Evolutionary conservation across 257 asterid genomes (phyloP), one percentile per base, ranked within the genome.

Genomic region (Gardenia jasminoides): DNA sequence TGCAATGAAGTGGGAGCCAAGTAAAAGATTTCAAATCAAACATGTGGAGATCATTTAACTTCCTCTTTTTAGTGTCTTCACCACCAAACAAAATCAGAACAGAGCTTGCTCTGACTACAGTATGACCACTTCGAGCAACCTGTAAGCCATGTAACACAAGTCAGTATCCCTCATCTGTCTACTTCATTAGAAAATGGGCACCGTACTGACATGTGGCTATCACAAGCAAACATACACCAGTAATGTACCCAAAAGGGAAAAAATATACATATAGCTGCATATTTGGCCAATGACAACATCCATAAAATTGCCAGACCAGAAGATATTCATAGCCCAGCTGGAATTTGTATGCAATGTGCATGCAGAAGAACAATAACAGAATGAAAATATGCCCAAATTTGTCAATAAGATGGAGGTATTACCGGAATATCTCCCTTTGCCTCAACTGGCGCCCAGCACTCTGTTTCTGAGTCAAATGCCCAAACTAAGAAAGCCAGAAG

Each of bases 1-100:
- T 93, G 99, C 99, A 96, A 87, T 89, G 94, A 85, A 96, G 97
- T 59, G 99, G 99, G 69, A 96, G 97, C 99, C 99, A 96, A 54
- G 95, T 93, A 67, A 90, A 90, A 83, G 99, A 93, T 84, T 93
- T 93, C 65, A 96, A 90, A 85, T 96, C 97, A 87, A 96, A 96
- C 99, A 92, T 96, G 83, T 96, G 97, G 66, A 96, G 87, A 84
- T 96, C 99, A 79, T 93, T 96, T 76, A 93, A 92, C 83, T 96
- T 96, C 86, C 94, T 89, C 84, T 90, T 89, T 84, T 84, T 93
- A 76, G 82, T 54, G 81, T 91, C 97, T 88, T 96, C 99, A 78
- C 99, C 99, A 77, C 99, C 99, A 86, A 96, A 96, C 80, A 96
- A 79, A 72, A 96, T 91, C 76, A 96, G 87, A 83, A 85, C 92